Base-by-base conservation (phyloP, 495 filamentous ascomycete species). In the Cudoniella acicularis region DNA sequence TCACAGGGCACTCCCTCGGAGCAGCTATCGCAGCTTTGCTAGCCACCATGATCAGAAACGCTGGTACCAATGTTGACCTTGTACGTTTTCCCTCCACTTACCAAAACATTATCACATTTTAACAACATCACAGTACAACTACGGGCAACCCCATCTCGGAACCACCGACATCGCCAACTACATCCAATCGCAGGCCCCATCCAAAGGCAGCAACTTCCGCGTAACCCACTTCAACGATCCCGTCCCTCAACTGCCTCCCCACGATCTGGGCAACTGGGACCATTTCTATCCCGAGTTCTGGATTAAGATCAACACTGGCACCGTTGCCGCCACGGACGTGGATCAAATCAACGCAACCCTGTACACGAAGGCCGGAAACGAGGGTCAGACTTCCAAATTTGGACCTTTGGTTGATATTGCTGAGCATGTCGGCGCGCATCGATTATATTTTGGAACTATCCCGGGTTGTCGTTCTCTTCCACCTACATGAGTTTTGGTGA, bases 201-300 rank as follows among this genome's bases (percentile, higher is more conserved):
- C 62, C 64, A 41, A 60, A 20, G 75, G 75, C 10, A 70, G 69
- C 3, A 83, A 79, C 53, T 86, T 74, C 67, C 74, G 86, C 9
- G 72, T 84, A 18, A 88, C 86, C 2, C 83, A 88, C 66, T 65
- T 62, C 18, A 74, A 86, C 56, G 86, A 89, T 60, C 71, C 81
- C 0, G 79, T 88, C 0, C 85, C 86, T 0, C 72, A 76, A 10
- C 59, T 89, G 10, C 86, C 86, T 1, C 79, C 77, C 0, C 50
- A 67, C 10, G 25, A 21, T 11, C 24, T 65, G 8, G 63, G 81
- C 16, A 79, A 78, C 0, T 88, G 73, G 63, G 69, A 64, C 25
- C 84, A 88, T 49, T 69, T 79, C 27, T 78, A 75, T 27, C 84
- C 86, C 0, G 86, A 89, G 68, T 88, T 82, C 63, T 86, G n/a